Base-by-base conservation (phyloP, 257 asterid species). In the Scutellaria galericulata region DNA sequence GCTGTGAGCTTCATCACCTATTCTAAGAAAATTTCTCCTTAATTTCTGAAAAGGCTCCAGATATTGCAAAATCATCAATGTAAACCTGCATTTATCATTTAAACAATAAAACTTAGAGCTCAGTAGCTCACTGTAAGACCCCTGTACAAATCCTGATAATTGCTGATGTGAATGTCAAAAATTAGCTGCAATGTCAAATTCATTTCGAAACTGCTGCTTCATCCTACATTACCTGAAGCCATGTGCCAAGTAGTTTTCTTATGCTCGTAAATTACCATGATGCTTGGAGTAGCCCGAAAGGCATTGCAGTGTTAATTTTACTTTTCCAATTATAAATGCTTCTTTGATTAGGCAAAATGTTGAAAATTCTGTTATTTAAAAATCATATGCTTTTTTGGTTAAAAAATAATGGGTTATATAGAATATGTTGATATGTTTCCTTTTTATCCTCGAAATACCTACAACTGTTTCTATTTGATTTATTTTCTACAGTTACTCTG, bases 131-230 rank as follows among this genome's bases (percentile, higher is more conserved):
- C 18, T 31, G 20, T 6, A 9, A 27, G 55, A 35, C n/a, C 68
- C 73, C 13, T 14, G 27, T 60, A 40, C 14, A 46, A 64, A 65
- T 46, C n/a, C 11, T 64, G 39, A 40, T 51, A 73, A 31, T 14
- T 64, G 68, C 9, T 35, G 57, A 47, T 54, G 53, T 37, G 58
- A 31, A 70, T 35, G 31, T 7, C 40, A 54, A 39, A 9, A 41
- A 5, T 14, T 4, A 18, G 46, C 68, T 53, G 64, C 27, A 15
- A 22, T 41, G 50, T 13, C 4, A 24, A 58, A 24, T 41, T 45
- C 40, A 22, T 24, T 22, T 10, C 37, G n/a, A 1, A 59, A 70
- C 37, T 42, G 46, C 74, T 69, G 48, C 18, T 56, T 56, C 50
- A 70, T 57, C 58, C 45, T 70, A 44, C 20, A 24, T 45, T 44